These are phyloP conservation scores for Cladosporium sphaerospermum DNA, from an alignment of 2,329 filamentous ascomycete species.

Conservation along the genomic window DNA sequence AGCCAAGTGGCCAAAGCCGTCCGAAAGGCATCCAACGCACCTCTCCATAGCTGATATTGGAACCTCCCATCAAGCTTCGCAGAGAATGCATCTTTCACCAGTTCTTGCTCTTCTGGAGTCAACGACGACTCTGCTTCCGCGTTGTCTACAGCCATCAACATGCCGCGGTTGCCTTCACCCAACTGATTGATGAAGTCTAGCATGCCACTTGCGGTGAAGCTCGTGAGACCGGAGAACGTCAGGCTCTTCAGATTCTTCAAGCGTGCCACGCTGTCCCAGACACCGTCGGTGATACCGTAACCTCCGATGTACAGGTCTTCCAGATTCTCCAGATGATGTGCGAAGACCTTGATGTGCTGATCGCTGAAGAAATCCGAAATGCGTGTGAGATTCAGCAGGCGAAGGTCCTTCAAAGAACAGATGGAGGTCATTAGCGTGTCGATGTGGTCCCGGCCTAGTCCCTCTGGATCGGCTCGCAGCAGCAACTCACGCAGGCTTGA, in stretches of 20 bases:
- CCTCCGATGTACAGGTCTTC: constrained; percentile 54
- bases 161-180: constrained; percentile 35
- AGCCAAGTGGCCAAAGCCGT: not conserved
- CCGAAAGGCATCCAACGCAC: constrained; percentile 22
- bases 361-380: constrained; percentile 48
- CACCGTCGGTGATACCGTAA: constrained; percentile 46
- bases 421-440: constrained; percentile 48
- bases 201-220: constrained; percentile 49
- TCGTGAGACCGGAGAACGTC: constrained; percentile 49
- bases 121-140: constrained; percentile 39
- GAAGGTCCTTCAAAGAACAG: constrained; percentile 46
- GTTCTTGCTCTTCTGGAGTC: constrained; percentile 33
- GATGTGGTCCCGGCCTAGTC: constrained; percentile 39
- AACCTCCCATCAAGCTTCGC: constrained; percentile 39
- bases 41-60: constrained; percentile 40
- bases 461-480: constrained; percentile 44
- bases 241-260: constrained; percentile 47
- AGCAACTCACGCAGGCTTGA: constrained; percentile 40
- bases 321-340: constrained; percentile 41
- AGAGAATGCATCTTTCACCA: constrained; percentile 33
- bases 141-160: constrained; percentile 39
- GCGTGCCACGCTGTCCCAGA: constrained; percentile 40
- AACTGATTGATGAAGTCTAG: constrained; percentile 39
- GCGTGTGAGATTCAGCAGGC: constrained; percentile 47
- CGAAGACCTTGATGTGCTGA: constrained; percentile 45